A percentile compares a stretch with the other conserved stretches of the same genome.
phyloP scores from a whole-genome alignment of 768 basidiomycete genomes.

The Collybiopsis luxurians region DNA sequence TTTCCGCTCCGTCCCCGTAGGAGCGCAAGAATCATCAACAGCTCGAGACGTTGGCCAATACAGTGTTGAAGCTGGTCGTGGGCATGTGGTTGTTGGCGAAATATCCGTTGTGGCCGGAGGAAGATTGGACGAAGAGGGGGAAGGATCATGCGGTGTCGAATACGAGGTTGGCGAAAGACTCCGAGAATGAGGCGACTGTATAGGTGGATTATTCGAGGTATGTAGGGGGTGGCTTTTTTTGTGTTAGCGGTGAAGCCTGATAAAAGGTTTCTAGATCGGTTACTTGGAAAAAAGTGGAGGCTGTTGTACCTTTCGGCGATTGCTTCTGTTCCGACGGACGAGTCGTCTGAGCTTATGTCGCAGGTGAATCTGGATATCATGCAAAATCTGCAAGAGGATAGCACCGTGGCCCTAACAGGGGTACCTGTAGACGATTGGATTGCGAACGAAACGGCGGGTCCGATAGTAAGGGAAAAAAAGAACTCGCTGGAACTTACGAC shows the following conservation, averaged over 20 bases:
- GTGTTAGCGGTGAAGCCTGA: not conserved
- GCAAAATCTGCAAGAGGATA: too few relatives aligned
- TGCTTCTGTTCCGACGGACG: not conserved
- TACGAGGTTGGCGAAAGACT: slow-evolving; percentile 63
- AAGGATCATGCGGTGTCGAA: slow-evolving; percentile 80
- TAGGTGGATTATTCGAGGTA: slow-evolving; percentile 69
- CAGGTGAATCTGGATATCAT: not conserved
- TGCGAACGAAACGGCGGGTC: too few relatives aligned
- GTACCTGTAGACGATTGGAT: too few relatives aligned
- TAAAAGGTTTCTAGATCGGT: slow-evolving; percentile 29
- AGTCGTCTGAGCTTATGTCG: not conserved
- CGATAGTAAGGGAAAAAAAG: too few relatives aligned
- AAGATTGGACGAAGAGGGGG: slow-evolving; percentile 62
- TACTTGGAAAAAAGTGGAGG: slow-evolving; percentile 52
- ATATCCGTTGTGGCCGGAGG: slow-evolving; percentile 79
- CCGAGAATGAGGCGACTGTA: slow-evolving; percentile 56
- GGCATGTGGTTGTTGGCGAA: slow-evolving; percentile 59
- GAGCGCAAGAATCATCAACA: slow-evolving; percentile 67
- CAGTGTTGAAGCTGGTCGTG: slow-evolving; percentile 64
- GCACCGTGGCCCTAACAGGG: too few relatives aligned
- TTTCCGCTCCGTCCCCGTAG: slow-evolving; percentile 60
- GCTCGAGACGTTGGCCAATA: slow-evolving; percentile 74
- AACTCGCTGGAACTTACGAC: too few relatives aligned
- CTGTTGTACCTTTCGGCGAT: slow-evolving; percentile 33
- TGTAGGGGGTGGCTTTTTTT: not conserved